Conservation (phyloP, 768 basidiomycete genomes). For the Phylloporus sp. region DNA sequence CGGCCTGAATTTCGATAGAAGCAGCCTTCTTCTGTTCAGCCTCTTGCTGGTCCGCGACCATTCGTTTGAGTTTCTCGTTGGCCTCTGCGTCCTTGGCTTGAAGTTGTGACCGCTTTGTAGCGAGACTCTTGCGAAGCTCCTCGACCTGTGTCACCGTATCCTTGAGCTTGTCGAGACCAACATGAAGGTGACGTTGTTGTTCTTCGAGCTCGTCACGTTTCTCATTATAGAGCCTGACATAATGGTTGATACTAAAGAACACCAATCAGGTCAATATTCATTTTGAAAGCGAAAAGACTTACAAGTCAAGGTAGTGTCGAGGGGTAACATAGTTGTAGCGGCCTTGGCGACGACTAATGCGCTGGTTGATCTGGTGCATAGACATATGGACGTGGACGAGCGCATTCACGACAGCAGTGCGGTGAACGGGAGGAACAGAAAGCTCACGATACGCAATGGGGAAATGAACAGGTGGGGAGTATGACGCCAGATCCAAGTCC, state of each 20-base stretch:
- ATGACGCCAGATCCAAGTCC: conserved; percentile 85
- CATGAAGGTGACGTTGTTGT: conserved; percentile 96
- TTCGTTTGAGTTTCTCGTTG: conserved; percentile 94
- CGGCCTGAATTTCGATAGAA: conserved; percentile 93
- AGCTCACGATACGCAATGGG: conserved; percentile 86
- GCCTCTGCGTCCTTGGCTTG: conserved; percentile 93
- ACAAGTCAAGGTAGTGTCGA: conserved; percentile 98
- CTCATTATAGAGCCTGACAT: conserved; percentile 90
- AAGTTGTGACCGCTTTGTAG: conserved; percentile 88
- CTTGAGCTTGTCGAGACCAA: conserved; percentile 93
- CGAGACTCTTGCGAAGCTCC: conserved; percentile 90
- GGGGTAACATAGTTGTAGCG: conserved; percentile 96
- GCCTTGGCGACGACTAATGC: conserved; percentile 89
- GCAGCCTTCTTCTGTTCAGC: conserved; percentile 98
- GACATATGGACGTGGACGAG: conserved; percentile 90
- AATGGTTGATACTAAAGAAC: conserved; percentile 83
- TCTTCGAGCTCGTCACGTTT: conserved; percentile 98
- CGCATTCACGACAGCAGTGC: conserved; percentile 89
- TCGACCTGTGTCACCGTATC: conserved; percentile 98
- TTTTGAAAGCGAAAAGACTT: conserved; percentile 36
- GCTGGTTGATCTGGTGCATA: conserved; percentile 83
- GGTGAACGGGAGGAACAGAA: conserved; percentile 82
- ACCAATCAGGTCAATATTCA: conserved; percentile 3
- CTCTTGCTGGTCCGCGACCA: conserved; percentile 98
- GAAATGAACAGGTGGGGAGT: conserved; percentile 77